phyloP scores from a whole-genome alignment of 73 alveolate species.

The Paramecium sonneborni region DNA sequence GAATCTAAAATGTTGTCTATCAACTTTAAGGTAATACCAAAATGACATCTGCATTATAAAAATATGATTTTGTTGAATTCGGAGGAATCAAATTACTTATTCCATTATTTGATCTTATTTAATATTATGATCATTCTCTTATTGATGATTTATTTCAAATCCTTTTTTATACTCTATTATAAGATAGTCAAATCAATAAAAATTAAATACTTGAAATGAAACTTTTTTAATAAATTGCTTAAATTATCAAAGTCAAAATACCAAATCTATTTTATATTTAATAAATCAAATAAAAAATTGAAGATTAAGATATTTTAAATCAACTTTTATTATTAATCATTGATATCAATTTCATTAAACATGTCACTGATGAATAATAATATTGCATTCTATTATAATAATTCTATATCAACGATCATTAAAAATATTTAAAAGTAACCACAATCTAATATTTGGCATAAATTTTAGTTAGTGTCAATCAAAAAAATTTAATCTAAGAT shows the following conservation, averaged over 20 bases:
- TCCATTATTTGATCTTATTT: neutral
- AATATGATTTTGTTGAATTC: neutral
- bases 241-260: neutral
- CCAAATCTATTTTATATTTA: neutral
- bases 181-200: neutral
- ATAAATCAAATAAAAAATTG: neutral
- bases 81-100: neutral
- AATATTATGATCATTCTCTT: neutral
- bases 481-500: neutral
- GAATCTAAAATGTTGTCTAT: neutral
- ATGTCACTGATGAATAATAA: neutral
- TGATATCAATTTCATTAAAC: neutral
- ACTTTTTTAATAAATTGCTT: neutral
- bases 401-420: neutral
- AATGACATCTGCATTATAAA: neutral
- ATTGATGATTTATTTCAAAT: neutral
- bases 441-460: neutral
- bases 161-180: neutral
- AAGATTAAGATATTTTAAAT: neutral
- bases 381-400: neutral
- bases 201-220: neutral
- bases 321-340: neutral
- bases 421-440: neutral
- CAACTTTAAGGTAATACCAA: neutral
- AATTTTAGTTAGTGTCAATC: neutral